Conservation (phyloP, 129 eudicot genomes). For the Silybum marianum region DNA sequence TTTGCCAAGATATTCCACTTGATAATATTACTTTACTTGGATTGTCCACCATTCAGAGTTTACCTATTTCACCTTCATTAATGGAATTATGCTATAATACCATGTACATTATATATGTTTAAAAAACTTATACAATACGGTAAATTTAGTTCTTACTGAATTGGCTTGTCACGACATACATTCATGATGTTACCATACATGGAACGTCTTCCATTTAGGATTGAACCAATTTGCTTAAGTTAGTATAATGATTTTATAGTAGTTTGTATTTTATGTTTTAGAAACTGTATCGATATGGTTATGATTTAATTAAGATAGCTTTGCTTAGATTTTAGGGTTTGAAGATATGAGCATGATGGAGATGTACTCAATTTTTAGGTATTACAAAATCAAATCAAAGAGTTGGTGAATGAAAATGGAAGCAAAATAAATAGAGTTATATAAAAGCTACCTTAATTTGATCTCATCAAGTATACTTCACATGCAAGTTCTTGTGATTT, state of each 20-base stretch:
- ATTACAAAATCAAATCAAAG: slow-evolving; percentile 25
- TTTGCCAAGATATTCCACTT: neutral
- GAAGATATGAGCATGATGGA: slow-evolving; percentile 11
- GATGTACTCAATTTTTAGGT: slow-evolving; percentile 26
- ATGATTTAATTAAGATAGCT: neutral
- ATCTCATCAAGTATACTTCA: slow-evolving; percentile 33
- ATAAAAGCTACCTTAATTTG: slow-evolving; percentile 24
- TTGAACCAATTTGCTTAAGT: neutral
- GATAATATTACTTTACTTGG: neutral
- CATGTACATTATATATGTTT: neutral
- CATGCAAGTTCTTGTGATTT: slow-evolving; percentile 36
- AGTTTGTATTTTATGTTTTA: neutral
- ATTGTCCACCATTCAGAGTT: neutral
- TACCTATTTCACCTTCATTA: neutral
- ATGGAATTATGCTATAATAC: neutral
- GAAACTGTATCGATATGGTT: neutral
- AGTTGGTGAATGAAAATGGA: slow-evolving; percentile 34
- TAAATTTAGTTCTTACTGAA: neutral
- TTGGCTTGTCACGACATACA: neutral
- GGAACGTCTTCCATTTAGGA: neutral
- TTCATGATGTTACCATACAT: neutral
- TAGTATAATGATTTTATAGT: too few species aligned
- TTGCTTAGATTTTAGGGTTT: slow-evolving; percentile 11
- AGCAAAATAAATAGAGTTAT: slow-evolving; percentile 32
- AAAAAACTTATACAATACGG: neutral